Percentiles rank a stretch among this genome's conserved stretches.
These are phyloP conservation scores for Lipomyces lipofer DNA, from an alignment of 805 yeast species.

Conservation along the genomic window DNA sequence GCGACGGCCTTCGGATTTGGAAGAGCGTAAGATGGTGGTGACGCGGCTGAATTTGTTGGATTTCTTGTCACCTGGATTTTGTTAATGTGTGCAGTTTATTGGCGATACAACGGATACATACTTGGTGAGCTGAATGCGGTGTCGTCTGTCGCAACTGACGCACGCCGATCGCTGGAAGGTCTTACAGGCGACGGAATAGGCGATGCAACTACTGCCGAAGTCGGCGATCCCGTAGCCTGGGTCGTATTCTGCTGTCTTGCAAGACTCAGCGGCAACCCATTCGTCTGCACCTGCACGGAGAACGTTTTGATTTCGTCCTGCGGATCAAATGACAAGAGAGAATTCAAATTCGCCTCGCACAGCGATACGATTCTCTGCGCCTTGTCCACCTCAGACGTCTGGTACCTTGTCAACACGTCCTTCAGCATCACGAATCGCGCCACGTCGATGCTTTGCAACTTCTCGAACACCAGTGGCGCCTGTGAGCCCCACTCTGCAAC, in stretches of 20 bases:
- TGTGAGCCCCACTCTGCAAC: constrained; percentile 61
- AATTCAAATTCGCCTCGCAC: constrained; percentile 66
- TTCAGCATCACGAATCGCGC: constrained; percentile 62
- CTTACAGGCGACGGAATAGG: constrained; percentile 10
- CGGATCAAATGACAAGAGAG: constrained; percentile 64
- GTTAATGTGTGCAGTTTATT: too few species aligned
- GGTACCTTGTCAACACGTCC: constrained; percentile 63
- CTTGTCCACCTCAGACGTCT: constrained; percentile 59
- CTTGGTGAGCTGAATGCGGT: not conserved
- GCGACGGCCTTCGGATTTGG: constrained; percentile 16
- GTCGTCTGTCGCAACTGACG: constrained; percentile 18
- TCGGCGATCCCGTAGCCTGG: not conserved
- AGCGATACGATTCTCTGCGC: constrained; percentile 47
- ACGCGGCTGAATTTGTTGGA: constrained; percentile 15
- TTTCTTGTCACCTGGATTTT: too few species aligned
- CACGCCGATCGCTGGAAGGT: constrained; percentile 4
- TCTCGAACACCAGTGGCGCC: constrained; percentile 74
- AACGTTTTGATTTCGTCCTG: constrained; percentile 59
- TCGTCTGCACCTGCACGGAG: constrained; percentile 40
- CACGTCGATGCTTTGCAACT: constrained; percentile 71
- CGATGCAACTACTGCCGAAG: constrained; percentile 1
- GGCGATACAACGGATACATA: not conserved
- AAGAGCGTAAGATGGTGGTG: constrained; percentile 20
- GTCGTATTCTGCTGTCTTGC: constrained; percentile 1
- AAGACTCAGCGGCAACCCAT: constrained; percentile 17